Base-by-base conservation (phyloP, 1,284 basidiomycete species). In the Melanopsichium pennsylvanicum region DNA sequence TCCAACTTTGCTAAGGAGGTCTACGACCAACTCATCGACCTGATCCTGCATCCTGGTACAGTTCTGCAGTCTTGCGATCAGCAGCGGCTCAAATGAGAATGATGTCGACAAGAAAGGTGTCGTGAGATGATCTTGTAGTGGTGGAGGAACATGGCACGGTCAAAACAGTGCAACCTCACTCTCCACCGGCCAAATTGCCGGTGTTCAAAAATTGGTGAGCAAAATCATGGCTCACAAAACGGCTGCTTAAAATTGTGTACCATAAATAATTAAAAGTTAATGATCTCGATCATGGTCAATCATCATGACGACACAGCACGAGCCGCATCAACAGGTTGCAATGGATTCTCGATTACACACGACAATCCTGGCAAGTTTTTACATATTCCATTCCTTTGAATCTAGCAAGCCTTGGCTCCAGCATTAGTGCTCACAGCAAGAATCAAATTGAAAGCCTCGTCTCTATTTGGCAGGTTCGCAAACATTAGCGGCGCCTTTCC, bases 381-480 rank as follows among this genome's bases (percentile, higher is more conserved):
- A 32, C 11, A 42, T 16, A 9, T 32, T 42, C 27, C 27, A 38
- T n/a, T n/a, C n/a, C n/a, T n/a, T n/a, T n/a, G n/a, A n/a, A n/a
- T n/a, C n/a, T 36, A 58, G 31, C 41, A 45, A 5, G 49, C 45
- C 37, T 49, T 49, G 15, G 42, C 51, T 21, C 59, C 59, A 22
- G 52, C 58, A 40, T 75, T 64, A 2, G 74, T 66, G 4, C 74
- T 70, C 0, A 78, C 64, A 10, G 78, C 75, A 5, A 80, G 41
- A 10, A 80, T 60, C 32, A 81, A 51, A 26, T 81, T 81, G 46
- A 81, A 81, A 0, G 75, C 73, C 33, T 81, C 76, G 41, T 81
- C 76, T n/a, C 78, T 59, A 31, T 76, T 69, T 31, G 66, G 42
- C 60, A 81, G 46, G 31, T 81, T 81, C 8, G 72, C 57, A 26